These are phyloP conservation scores for Tanozyma kutaoensis DNA, from an alignment of 805 yeast species.

Conservation along the genomic window DNA sequence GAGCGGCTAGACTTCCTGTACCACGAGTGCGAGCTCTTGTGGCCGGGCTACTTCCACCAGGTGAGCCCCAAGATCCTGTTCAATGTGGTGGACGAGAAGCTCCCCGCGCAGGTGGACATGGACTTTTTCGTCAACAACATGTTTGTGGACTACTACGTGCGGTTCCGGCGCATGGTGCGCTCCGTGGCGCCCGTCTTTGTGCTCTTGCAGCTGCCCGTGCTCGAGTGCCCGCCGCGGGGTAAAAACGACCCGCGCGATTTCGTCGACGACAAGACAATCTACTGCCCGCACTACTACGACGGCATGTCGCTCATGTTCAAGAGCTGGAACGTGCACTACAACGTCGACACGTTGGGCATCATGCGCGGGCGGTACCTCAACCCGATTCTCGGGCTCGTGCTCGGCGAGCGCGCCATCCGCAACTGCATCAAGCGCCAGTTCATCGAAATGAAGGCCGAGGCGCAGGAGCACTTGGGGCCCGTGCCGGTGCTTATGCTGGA, in stretches of 20 bases:
- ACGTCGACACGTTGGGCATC: slow-evolving; percentile 83
- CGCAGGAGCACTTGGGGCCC: slow-evolving; percentile 44
- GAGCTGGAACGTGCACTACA: slow-evolving; percentile 71
- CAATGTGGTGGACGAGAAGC: slow-evolving; percentile 16
- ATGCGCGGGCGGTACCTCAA: slow-evolving; percentile 63
- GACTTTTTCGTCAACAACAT: slow-evolving; percentile 47
- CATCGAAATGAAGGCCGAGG: slow-evolving; percentile 51
- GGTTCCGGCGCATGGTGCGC: slow-evolving; percentile 37
- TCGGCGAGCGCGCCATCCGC: slow-evolving; percentile 73
- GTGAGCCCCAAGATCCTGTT: slow-evolving; percentile 5
- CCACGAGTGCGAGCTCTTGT: slow-evolving; percentile 10
- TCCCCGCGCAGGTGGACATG: slow-evolving; percentile 23
- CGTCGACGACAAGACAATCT: slow-evolving; percentile 53
- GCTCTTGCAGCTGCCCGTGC: slow-evolving; percentile 71
- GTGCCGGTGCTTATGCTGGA: slow-evolving; percentile 79
- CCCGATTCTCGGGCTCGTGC: slow-evolving; percentile 62
- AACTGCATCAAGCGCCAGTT: slow-evolving; percentile 61
- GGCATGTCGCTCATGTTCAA: slow-evolving; percentile 90
- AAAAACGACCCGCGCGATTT: slow-evolving; percentile 30
- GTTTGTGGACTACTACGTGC: slow-evolving; percentile 50
- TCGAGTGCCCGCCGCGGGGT: slow-evolving; percentile 62
- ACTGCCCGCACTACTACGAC: slow-evolving; percentile 87
- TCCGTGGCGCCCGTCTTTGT: slow-evolving; percentile 31
- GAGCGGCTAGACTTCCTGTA: slow-evolving; percentile 11
- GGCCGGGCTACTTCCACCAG: slow-evolving; percentile 19